Evolutionary conservation across 75 land plant genomes (phyloP).

Genomic region (Selaginella tamariscina): DNA sequence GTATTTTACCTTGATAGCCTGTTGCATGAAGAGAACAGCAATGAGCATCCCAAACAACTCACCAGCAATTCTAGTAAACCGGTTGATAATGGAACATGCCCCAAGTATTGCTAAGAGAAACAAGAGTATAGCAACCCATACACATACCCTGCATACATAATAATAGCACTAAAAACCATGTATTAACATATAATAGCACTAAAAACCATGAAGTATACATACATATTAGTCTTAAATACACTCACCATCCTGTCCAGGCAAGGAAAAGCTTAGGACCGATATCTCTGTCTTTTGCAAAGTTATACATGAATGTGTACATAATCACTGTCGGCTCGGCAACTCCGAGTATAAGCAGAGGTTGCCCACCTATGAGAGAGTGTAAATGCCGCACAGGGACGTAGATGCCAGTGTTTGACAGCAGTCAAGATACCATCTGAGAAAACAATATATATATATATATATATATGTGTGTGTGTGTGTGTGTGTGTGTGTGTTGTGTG

Average conservation of each 20-base stretch:
- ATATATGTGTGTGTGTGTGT: not conserved
- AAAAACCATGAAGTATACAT: too few relatives aligned
- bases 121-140: constrained; percentile 1
- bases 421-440: constrained; percentile 6
- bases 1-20: constrained; percentile 8
- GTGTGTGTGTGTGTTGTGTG: too few relatives aligned
- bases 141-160: constrained; percentile 6
- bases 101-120: constrained; percentile 4
- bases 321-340: constrained; percentile 12
- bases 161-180: too few relatives aligned
- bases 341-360: constrained; percentile 8
- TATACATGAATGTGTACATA: constrained; percentile 10
- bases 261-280: not conserved
- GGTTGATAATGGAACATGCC: constrained; percentile 10
- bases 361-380: constrained; percentile 2
- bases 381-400: not conserved
- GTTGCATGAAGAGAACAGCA: constrained; percentile 10
- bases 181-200: too few relatives aligned
- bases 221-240: too few relatives aligned
- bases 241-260: constrained; percentile 13
- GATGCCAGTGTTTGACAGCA: constrained; percentile 2
- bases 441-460: too few relatives aligned
- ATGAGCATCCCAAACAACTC: constrained; percentile 11
- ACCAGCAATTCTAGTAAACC: constrained; percentile 10
- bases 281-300: constrained; percentile 9